phyloP scores from a whole-genome alignment of 192 early-diverging fungal species.

The Linnemannia exigua region DNA sequence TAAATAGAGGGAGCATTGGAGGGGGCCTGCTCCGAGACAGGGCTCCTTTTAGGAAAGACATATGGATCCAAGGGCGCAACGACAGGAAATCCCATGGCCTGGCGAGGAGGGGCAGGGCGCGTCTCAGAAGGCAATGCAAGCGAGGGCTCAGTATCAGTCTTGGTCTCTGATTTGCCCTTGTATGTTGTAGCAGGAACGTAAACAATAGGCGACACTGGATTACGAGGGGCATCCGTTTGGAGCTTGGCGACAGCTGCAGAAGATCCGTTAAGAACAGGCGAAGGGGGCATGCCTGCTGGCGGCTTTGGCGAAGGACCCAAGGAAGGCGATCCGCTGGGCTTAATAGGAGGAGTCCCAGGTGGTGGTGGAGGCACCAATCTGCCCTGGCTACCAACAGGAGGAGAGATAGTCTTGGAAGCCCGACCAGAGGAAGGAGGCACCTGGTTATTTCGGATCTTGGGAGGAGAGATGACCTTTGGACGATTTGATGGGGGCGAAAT shows the following conservation, averaged over 20 bases:
- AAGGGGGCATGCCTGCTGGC: conserved; percentile 36
- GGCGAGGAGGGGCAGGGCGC: conserved; percentile 37
- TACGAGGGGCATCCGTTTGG: conserved; percentile 16
- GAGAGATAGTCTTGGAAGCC: conserved; percentile 40
- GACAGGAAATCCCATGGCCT: conserved; percentile 47
- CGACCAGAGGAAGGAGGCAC: conserved; percentile 9
- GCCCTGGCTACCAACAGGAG: conserved; percentile 16
- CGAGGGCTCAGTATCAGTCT: conserved; percentile 16
- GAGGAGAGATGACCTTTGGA: conserved; percentile 35
- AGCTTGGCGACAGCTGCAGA: not conserved
- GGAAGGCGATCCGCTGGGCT: conserved; percentile 24
- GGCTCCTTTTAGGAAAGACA: conserved; percentile 27
- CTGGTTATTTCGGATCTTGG: not conserved
- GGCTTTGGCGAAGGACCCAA: conserved; percentile 34
- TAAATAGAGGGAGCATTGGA: conserved; percentile 1
- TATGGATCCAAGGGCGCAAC: conserved; percentile 41
- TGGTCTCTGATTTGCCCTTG: conserved; percentile 28
- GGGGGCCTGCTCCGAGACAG: conserved; percentile 18
- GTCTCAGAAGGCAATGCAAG: conserved; percentile 19
- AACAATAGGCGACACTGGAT: conserved; percentile 32
- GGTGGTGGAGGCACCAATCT: conserved; percentile 16
- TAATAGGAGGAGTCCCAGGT: conserved; percentile 30
- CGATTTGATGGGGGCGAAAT: conserved; percentile 31
- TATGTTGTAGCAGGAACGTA: conserved; percentile 52
- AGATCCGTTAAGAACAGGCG: conserved; percentile 15